These are phyloP conservation scores for Schrenkiella parvula DNA, from an alignment of 345 rosid species.

Conservation along the genomic window DNA sequence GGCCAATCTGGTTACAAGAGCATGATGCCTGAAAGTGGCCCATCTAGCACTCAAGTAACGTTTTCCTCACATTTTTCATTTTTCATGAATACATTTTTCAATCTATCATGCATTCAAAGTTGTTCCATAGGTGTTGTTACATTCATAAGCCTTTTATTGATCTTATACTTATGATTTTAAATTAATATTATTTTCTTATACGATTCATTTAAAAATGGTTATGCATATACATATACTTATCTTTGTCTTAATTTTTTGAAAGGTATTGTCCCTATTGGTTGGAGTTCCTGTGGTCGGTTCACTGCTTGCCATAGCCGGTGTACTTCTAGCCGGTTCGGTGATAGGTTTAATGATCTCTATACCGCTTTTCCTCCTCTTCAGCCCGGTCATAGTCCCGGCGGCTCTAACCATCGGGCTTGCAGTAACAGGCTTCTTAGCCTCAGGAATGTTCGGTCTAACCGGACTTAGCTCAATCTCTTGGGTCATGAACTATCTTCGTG, in stretches of 20 bases:
- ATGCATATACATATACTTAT: background rate
- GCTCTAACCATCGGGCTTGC: constrained; percentile 48
- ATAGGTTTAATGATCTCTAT: constrained; percentile 34
- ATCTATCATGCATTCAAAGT: background rate
- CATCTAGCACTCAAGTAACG: constrained; percentile 30
- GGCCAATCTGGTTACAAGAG: constrained; percentile 20
- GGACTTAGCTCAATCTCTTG: constrained; percentile 51
- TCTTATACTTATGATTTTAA: background rate
- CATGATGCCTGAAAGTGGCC: constrained; percentile 29
- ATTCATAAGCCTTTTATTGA: background rate
- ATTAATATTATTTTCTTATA: background rate
- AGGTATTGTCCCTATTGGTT: constrained; percentile 40
- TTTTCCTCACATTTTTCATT: background rate
- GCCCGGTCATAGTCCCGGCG: constrained; percentile 60
- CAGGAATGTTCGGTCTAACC: constrained; percentile 48
- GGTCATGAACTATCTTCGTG: constrained; percentile 37
- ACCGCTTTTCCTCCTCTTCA: constrained; percentile 52
- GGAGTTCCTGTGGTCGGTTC: constrained; percentile 42
- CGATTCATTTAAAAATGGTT: background rate
- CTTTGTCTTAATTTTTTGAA: background rate
- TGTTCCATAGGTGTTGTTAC: background rate
- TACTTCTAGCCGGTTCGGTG: constrained; percentile 43
- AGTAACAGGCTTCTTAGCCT: constrained; percentile 34
- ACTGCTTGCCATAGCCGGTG: constrained; percentile 42
- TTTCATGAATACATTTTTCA: background rate